These are phyloP conservation scores for Oxytropis ochrocephala DNA, from an alignment of 306 rosid species.

Conservation along the genomic window DNA sequence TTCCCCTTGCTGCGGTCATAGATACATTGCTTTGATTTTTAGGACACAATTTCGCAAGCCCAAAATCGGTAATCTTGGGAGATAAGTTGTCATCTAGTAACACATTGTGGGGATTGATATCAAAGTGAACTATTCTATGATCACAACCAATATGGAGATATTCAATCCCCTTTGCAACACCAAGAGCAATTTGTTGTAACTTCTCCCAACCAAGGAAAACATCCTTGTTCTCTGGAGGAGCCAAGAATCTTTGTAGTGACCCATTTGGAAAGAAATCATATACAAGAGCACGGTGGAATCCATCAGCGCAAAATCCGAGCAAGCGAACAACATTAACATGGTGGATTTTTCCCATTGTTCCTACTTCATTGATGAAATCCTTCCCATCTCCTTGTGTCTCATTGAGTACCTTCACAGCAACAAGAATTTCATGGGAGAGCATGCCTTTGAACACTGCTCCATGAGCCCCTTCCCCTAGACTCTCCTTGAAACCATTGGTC, in stretches of 20 bases:
- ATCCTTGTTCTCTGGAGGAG: background rate
- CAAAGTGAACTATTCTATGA: slow-evolving; percentile 31
- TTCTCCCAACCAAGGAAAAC: slow-evolving; percentile 30
- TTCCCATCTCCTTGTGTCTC: slow-evolving; percentile 15
- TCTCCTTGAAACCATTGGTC: slow-evolving; percentile 21
- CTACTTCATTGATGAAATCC: slow-evolving; percentile 42
- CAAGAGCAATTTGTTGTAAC: slow-evolving; percentile 24
- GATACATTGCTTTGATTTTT: slow-evolving; percentile 29
- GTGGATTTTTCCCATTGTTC: slow-evolving; percentile 30
- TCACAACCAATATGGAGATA: slow-evolving; percentile 40
- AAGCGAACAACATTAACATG: slow-evolving; percentile 34
- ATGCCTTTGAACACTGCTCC: slow-evolving; percentile 29
- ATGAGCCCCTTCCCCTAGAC: slow-evolving; percentile 28
- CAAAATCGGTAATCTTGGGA: slow-evolving; percentile 38
- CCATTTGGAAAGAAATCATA: slow-evolving; percentile 29
- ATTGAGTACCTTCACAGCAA: slow-evolving; percentile 28
- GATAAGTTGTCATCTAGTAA: slow-evolving; percentile 20
- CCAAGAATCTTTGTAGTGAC: slow-evolving; percentile 26
- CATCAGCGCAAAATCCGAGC: slow-evolving; percentile 29
- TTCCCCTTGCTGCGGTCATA: slow-evolving; percentile 28
- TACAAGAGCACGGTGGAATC: slow-evolving; percentile 18
- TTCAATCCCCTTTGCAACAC: slow-evolving; percentile 25
- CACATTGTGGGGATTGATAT: slow-evolving; percentile 33
- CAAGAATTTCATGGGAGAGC: background rate
- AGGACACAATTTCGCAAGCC: slow-evolving; percentile 28